Percentiles rank a stretch among this genome's conserved stretches.
These are phyloP conservation scores for Diplocarpon mali DNA, from an alignment of 2,329 filamentous ascomycete species.

Conservation along the genomic window DNA sequence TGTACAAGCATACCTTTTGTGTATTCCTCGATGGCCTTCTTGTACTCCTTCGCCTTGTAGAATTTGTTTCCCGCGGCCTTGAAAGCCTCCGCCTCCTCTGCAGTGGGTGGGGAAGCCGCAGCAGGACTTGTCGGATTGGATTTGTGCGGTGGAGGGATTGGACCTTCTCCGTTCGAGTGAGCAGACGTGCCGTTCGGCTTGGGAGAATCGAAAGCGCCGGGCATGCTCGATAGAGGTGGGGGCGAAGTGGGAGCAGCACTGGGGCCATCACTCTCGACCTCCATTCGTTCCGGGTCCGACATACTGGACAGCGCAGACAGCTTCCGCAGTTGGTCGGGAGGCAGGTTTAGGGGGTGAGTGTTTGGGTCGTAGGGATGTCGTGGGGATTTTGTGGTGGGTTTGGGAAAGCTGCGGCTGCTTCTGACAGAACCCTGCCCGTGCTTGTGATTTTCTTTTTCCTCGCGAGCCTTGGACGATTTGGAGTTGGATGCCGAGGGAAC, in stretches of 20 bases:
- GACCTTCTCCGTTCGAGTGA: conserved; percentile 33
- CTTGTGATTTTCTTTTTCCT: conserved; percentile 24
- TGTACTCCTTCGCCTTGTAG: conserved; percentile 90
- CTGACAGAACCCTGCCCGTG: conserved; percentile 22
- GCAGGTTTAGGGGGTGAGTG: conserved; percentile 81
- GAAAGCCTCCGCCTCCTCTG: conserved; percentile 77
- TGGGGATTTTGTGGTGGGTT: conserved; percentile 19
- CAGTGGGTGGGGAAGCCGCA: conserved; percentile 30
- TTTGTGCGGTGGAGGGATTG: conserved; percentile 62
- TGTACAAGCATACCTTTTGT: conserved; percentile 60
- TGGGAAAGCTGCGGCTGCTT: conserved; percentile 23
- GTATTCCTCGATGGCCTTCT: conserved; percentile 82
- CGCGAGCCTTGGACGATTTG: conserved; percentile 21
- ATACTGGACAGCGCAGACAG: conserved; percentile 55
- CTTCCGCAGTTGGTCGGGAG: conserved; percentile 76
- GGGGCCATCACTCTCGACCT: conserved; percentile 56
- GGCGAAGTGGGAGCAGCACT: conserved; percentile 41
- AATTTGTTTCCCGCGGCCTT: conserved; percentile 92
- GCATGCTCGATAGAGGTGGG: conserved; percentile 34
- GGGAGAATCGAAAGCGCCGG: conserved; percentile 32
- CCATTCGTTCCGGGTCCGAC: conserved; percentile 52
- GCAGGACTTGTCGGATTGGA: conserved; percentile 50
- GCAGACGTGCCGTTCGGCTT: conserved; percentile 33
- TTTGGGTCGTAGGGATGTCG: conserved; percentile 48
- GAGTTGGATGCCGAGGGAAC: conserved; percentile 12